A percentile compares a stretch with the other conserved stretches of the same genome.
Evolutionary conservation across 768 basidiomycete species (phyloP).

Genomic region (Trichaptum fuscoviolaceum): DNA sequence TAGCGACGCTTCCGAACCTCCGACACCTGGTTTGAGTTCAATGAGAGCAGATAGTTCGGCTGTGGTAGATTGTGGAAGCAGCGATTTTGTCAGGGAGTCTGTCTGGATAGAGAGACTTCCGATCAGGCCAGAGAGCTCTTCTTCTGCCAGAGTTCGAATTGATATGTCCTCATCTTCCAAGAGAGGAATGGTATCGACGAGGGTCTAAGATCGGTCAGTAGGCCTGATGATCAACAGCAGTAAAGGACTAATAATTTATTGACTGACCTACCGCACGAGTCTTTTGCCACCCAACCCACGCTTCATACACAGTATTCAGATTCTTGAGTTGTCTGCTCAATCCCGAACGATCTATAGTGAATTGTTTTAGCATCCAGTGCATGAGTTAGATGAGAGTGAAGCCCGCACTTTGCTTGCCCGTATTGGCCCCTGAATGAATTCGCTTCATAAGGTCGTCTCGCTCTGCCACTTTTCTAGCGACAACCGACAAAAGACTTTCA

Average conservation of each 20-base stretch:
- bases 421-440: not conserved
- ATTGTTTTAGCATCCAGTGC: constrained; percentile 47
- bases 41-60: constrained; percentile 68
- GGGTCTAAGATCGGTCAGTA: constrained; percentile 45
- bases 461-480: not conserved
- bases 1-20: constrained; percentile 82
- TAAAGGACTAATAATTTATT: constrained; percentile 4
- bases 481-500: not conserved
- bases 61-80: constrained; percentile 71
- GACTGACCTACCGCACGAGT: constrained; percentile 47
- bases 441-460: not conserved
- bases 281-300: constrained; percentile 63
- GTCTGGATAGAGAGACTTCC: constrained; percentile 23
- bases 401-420: not conserved
- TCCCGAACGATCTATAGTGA: constrained; percentile 50
- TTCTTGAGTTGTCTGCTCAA: constrained; percentile 62
- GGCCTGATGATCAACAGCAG: constrained; percentile 15
- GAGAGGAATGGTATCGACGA: constrained; percentile 56
- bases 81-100: constrained; percentile 50
- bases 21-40: constrained; percentile 90
- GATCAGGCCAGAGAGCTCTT: constrained; percentile 53
- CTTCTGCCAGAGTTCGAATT: constrained; percentile 68
- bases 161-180: constrained; percentile 69
- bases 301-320: constrained; percentile 56
- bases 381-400: not conserved